Percentiles rank a stretch among this genome's conserved stretches.
phyloP scores from a whole-genome alignment of 2,329 filamentous ascomycete species.

The Elsinoe necatrix region DNA sequence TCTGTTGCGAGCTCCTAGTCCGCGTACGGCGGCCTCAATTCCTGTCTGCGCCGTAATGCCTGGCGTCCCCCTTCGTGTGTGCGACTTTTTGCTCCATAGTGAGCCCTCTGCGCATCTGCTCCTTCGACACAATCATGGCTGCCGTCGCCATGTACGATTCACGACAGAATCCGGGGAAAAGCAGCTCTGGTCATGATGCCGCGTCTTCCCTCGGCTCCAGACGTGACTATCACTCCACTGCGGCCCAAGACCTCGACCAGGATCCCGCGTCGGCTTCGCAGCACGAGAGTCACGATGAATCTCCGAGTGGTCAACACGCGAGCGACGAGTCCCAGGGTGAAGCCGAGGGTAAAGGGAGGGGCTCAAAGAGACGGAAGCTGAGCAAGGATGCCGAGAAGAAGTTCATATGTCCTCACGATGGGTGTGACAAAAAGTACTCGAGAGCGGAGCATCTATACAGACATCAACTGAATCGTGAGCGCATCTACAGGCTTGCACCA shows the following conservation, averaged over 20 bases:
- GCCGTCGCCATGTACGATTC: slow-evolving; percentile 12
- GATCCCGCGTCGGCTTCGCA: slow-evolving; percentile 1
- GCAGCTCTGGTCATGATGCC: not conserved
- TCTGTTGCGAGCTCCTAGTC: not conserved
- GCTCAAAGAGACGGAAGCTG: slow-evolving; percentile 26
- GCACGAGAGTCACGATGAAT: slow-evolving; percentile 8
- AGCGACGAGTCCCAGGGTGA: slow-evolving; percentile 6
- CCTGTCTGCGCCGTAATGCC: slow-evolving; percentile 9
- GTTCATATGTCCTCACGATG: slow-evolving; percentile 64
- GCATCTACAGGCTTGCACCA: slow-evolving; percentile 18
- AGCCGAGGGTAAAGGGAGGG: not conserved
- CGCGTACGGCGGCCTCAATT: not conserved
- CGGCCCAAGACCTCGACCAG: not conserved
- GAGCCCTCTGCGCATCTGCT: not conserved
- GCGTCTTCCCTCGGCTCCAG: slow-evolving; percentile 3
- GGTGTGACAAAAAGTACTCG: slow-evolving; percentile 93
- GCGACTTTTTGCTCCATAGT: not conserved
- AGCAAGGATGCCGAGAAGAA: slow-evolving; percentile 51
- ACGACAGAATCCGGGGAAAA: slow-evolving; percentile 14
- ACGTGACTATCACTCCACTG: not conserved
- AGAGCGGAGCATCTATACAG: slow-evolving; percentile 93
- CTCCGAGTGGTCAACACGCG: not conserved
- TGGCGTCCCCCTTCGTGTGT: slow-evolving; percentile 1
- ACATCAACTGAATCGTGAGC: slow-evolving; percentile 84
- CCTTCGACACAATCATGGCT: slow-evolving; percentile 4